phyloP scores from a whole-genome alignment of 148 eudicot genomes.

The Salicornia ramosissima region DNA sequence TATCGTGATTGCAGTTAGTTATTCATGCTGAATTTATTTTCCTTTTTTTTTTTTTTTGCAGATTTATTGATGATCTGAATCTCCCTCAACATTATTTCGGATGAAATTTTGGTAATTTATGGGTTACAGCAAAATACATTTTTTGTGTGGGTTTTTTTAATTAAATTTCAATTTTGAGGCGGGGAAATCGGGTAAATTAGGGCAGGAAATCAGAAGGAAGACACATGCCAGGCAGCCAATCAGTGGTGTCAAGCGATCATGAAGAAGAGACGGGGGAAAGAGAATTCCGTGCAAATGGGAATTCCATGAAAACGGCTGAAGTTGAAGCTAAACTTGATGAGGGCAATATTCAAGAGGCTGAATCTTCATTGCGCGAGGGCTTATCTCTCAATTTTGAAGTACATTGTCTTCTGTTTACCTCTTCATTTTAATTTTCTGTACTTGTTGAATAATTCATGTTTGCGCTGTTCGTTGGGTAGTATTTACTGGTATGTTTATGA shows the following conservation, averaged over 20 bases:
- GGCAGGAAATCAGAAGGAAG: slow-evolving; percentile 1
- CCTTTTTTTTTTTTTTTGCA: neutral
- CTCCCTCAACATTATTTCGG: neutral
- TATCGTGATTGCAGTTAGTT: neutral
- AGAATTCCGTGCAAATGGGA: slow-evolving; percentile 72
- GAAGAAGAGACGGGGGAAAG: slow-evolving; percentile 46
- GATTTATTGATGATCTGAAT: slow-evolving; percentile 18
- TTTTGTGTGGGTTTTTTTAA: neutral
- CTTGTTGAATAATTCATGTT: neutral
- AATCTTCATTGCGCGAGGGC: slow-evolving; percentile 84
- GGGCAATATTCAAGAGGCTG: slow-evolving; percentile 88
- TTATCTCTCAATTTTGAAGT: slow-evolving; percentile 96
- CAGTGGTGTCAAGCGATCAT: slow-evolving; percentile 31
- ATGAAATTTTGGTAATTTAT: neutral
- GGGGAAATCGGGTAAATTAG: neutral
- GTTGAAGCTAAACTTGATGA: slow-evolving; percentile 83
- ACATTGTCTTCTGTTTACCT: slow-evolving; percentile 9
- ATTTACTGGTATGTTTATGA: neutral
- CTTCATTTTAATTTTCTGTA: neutral
- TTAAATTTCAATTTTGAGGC: slow-evolving; percentile 1
- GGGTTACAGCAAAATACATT: neutral
- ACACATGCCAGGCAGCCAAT: slow-evolving; percentile 46
- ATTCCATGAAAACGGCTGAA: slow-evolving; percentile 54
- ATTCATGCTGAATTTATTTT: neutral
- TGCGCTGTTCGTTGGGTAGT: neutral